These are phyloP conservation scores for Microbotryum intermedium DNA, from an alignment of 1,284 basidiomycete species.

Conservation along the genomic window DNA sequence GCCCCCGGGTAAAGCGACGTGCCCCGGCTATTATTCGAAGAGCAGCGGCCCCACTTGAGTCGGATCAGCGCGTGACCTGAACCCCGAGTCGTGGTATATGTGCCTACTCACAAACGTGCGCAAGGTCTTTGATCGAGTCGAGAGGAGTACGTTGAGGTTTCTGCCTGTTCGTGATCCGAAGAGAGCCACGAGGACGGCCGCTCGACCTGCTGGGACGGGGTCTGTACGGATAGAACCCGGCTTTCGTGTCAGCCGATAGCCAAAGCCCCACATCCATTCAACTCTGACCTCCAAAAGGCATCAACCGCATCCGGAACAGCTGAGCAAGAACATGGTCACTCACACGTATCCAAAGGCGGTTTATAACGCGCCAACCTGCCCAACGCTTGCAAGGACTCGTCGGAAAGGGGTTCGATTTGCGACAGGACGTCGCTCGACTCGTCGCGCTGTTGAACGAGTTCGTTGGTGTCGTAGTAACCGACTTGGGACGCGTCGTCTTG, in stretches of 20 bases:
- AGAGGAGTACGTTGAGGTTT: slow-evolving; percentile 27
- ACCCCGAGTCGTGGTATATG: not conserved
- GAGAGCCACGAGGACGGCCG: slow-evolving; percentile 22
- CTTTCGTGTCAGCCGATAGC: not conserved
- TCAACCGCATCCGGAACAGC: not conserved
- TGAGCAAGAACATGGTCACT: not conserved
- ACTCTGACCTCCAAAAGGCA: not conserved
- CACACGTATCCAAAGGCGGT: slow-evolving; percentile 14
- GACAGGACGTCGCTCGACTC: not conserved
- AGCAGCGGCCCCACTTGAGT: too few species aligned
- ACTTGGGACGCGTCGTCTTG: too few species aligned
- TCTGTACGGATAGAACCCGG: not conserved
- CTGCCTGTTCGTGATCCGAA: slow-evolving; percentile 20
- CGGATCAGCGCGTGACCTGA: not conserved
- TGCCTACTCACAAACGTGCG: slow-evolving; percentile 18
- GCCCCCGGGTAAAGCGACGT: slow-evolving; percentile 33
- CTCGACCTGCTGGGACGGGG: slow-evolving; percentile 12
- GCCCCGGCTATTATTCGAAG: slow-evolving; percentile 29
- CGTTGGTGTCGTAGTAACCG: not conserved
- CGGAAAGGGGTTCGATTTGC: slow-evolving; percentile 14
- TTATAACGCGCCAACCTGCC: slow-evolving; percentile 19
- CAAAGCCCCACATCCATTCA: not conserved
- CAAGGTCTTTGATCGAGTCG: slow-evolving; percentile 11
- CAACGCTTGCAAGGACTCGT: slow-evolving; percentile 13
- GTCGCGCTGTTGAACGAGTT: not conserved